phyloP scores from a whole-genome alignment of 2,329 filamentous ascomycete genomes.

The Catunica adiposa region DNA sequence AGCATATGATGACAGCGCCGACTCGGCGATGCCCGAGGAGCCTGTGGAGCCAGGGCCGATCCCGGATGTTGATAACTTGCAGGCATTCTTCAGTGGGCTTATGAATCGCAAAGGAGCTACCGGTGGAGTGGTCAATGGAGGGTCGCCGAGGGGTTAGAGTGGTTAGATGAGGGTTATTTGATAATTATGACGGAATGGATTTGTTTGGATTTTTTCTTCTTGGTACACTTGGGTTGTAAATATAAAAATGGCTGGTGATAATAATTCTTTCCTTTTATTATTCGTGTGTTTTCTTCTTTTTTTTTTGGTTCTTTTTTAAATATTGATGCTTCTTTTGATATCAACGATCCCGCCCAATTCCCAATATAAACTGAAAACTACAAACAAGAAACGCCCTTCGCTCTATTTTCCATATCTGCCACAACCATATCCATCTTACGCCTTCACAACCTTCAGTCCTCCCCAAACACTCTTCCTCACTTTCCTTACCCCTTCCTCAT shows the following conservation, averaged over 20 bases:
- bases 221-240: neutral
- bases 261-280: neutral
- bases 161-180: neutral
- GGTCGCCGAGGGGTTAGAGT: slow-evolving; percentile 9
- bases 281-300: neutral
- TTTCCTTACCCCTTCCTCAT: slow-evolving; percentile 3
- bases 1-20: slow-evolving; percentile 24
- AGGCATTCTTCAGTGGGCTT: slow-evolving; percentile 42
- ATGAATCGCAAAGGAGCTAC: slow-evolving; percentile 34
- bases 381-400: too few species aligned
- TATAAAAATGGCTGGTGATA: neutral
- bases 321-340: too few species aligned
- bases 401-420: too few species aligned
- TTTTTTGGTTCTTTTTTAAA: too few species aligned
- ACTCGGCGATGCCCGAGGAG: slow-evolving; percentile 6
- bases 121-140: slow-evolving; percentile 8
- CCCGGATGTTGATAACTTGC: slow-evolving; percentile 17
- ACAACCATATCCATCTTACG: neutral
- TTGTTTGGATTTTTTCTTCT: too few species aligned
- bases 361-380: too few species aligned
- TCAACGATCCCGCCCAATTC: too few species aligned
- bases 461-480: slow-evolving; percentile 3
- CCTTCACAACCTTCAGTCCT: slow-evolving; percentile 6
- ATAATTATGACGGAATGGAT: neutral
- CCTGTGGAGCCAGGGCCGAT: slow-evolving; percentile 7